Evolutionary conservation across 1,284 basidiomycete species (phyloP).

Genomic region (Exobasidium rhododendri): DNA sequence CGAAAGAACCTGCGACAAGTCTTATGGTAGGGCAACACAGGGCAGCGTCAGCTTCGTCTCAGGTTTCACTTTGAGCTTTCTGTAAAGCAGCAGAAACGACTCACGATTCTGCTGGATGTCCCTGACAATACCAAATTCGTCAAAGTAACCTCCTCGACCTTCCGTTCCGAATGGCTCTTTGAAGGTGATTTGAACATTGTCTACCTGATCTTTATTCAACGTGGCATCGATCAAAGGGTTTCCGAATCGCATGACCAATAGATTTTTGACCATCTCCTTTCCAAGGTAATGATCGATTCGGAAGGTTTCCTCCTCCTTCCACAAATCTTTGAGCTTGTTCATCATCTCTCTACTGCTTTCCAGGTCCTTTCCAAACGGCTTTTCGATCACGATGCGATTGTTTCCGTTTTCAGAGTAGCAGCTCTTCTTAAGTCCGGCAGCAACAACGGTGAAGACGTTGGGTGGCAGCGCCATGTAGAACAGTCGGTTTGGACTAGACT

Average conservation of each 20-base stretch:
- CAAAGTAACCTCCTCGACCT: constrained; percentile 57
- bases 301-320: constrained; percentile 55
- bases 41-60: not conserved
- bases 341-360: constrained; percentile 52
- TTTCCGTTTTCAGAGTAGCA: constrained; percentile 45
- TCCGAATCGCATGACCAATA: constrained; percentile 50
- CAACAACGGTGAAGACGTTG: constrained; percentile 52
- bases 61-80: not conserved
- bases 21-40: too few relatives aligned
- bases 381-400: constrained; percentile 53
- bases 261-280: constrained; percentile 55
- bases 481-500: constrained; percentile 34
- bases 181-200: constrained; percentile 56
- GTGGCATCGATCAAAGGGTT: constrained; percentile 51
- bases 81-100: not conserved
- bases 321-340: constrained; percentile 48
- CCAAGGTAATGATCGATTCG: constrained; percentile 55
- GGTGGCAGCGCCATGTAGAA: constrained; percentile 55
- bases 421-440: constrained; percentile 46
- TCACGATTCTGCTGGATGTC: constrained; percentile 56
- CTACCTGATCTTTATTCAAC: constrained; percentile 54
- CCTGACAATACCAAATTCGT: constrained; percentile 56
- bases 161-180: constrained; percentile 57
- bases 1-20: constrained; percentile 53
- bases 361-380: constrained; percentile 53